phyloP scores from a whole-genome alignment of 2,329 filamentous ascomycete species.

The Magnaporthiopsis incrustans region DNA sequence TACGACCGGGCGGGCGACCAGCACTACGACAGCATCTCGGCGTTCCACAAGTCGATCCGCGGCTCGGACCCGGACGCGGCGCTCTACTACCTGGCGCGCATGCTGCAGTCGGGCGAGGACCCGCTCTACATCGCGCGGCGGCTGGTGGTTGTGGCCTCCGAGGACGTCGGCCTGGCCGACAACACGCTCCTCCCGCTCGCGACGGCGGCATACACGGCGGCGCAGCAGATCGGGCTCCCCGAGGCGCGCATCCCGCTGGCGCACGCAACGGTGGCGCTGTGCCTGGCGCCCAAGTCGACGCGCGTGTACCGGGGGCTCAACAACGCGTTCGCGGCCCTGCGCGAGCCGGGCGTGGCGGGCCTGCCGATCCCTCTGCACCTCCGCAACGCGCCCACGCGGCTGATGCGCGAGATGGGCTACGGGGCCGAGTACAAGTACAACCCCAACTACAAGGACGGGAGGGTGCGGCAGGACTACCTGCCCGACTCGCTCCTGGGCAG shows the following conservation, averaged over 20 bases:
- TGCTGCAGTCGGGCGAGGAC: conserved; percentile 93
- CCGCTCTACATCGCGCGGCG: conserved; percentile 86
- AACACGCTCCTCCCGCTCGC: conserved; percentile 76
- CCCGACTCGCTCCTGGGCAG: conserved; percentile 66
- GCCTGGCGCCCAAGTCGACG: conserved; percentile 77
- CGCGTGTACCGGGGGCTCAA: conserved; percentile 75
- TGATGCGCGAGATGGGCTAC: conserved; percentile 91
- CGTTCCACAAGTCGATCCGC: conserved; percentile 91
- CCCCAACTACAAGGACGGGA: conserved; percentile 76
- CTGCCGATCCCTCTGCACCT: conserved; percentile 81
- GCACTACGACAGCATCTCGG: conserved; percentile 95
- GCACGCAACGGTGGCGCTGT: conserved; percentile 76
- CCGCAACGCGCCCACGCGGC: conserved; percentile 79
- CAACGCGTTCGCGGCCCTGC: conserved; percentile 69
- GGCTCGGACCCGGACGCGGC: conserved; percentile 81
- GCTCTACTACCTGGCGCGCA: conserved; percentile 89
- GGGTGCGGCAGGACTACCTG: conserved; percentile 82
- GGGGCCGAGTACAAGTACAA: conserved; percentile 95
- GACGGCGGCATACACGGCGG: conserved; percentile 76
- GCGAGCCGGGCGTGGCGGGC: conserved; percentile 74
- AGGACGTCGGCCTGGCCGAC: conserved; percentile 88
- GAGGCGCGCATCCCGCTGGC: conserved; percentile 89
- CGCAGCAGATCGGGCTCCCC: conserved; percentile 90
- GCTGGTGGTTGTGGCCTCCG: conserved; percentile 89
- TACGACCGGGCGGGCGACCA: conserved; percentile 94